Evolutionary conservation across 179 eudicot species (phyloP).

Genomic region (Spinacia oleracea): DNA sequence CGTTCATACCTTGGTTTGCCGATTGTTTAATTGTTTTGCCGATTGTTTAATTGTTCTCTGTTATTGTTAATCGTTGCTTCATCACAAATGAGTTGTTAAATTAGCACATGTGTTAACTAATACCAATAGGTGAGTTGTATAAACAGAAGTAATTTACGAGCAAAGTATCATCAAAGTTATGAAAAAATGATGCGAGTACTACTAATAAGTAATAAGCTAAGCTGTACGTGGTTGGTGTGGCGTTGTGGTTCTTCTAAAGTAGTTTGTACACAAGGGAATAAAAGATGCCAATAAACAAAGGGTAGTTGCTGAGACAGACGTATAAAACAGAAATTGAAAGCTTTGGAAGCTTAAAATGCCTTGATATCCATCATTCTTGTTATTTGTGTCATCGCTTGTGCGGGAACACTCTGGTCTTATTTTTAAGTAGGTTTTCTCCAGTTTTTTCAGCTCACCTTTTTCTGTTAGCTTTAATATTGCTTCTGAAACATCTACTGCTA

Average conservation of each 20-base stretch:
- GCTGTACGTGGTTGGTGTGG: no score
- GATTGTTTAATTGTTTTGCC: no score
- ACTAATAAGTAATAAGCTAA: no score
- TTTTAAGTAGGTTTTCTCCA: constrained; percentile 31
- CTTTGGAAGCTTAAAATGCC: constrained; percentile 31
- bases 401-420: constrained; percentile 24
- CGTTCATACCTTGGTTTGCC: no score
- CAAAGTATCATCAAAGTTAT: no score
- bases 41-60: no score
- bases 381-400: background rate
- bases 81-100: no score
- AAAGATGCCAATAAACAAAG: constrained; percentile 34
- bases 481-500: constrained; percentile 28
- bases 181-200: no score
- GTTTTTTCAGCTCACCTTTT: constrained; percentile 14
- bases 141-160: no score
- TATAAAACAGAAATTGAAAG: constrained; percentile 40
- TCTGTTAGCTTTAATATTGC: constrained; percentile 30
- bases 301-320: constrained; percentile 37
- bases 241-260: background rate
- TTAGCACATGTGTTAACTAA: no score
- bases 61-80: no score
- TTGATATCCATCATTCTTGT: background rate
- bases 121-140: no score
- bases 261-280: background rate